phyloP scores from a whole-genome alignment of 306 rosid species.

The Prosopis cineraria region DNA sequence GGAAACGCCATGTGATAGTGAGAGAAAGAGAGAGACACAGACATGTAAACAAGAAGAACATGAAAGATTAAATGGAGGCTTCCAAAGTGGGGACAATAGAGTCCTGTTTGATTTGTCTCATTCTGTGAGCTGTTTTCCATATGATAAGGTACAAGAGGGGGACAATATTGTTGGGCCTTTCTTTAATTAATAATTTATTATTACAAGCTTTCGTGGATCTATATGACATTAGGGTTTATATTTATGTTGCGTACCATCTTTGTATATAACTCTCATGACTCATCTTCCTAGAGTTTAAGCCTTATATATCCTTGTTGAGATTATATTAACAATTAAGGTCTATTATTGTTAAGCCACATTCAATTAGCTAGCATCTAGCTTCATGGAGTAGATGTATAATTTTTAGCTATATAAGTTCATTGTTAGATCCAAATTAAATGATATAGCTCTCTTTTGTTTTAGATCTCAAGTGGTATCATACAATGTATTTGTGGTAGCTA shows the following conservation, averaged over 20 bases:
- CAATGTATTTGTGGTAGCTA: not conserved
- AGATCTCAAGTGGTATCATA: not conserved
- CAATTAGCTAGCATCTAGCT: not conserved
- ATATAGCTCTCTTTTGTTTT: not conserved
- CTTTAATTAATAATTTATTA: not conserved
- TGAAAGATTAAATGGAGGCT: slow-evolving; percentile 31
- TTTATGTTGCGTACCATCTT: not conserved
- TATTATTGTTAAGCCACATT: too few relatives aligned
- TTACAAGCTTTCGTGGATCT: not conserved
- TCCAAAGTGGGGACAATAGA: slow-evolving; percentile 31
- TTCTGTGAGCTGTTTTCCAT: slow-evolving; percentile 32
- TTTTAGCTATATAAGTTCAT: not conserved
- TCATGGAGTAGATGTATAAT: not conserved
- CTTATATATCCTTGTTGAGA: not conserved
- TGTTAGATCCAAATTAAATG: not conserved
- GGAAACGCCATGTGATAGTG: slow-evolving; percentile 33
- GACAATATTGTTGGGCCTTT: slow-evolving; percentile 13
- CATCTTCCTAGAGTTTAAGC: not conserved
- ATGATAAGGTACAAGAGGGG: slow-evolving; percentile 9
- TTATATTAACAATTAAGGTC: too few relatives aligned
- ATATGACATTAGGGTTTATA: not conserved
- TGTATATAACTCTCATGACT: not conserved
- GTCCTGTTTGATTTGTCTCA: slow-evolving; percentile 30
- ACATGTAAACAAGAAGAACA: slow-evolving; percentile 30
- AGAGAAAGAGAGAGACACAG: too few relatives aligned